A percentile compares a stretch with the other conserved stretches of the same genome.
phyloP scores from a whole-genome alignment of 2,329 filamentous ascomycete genomes.

The Sclerotinia trifoliorum region DNA sequence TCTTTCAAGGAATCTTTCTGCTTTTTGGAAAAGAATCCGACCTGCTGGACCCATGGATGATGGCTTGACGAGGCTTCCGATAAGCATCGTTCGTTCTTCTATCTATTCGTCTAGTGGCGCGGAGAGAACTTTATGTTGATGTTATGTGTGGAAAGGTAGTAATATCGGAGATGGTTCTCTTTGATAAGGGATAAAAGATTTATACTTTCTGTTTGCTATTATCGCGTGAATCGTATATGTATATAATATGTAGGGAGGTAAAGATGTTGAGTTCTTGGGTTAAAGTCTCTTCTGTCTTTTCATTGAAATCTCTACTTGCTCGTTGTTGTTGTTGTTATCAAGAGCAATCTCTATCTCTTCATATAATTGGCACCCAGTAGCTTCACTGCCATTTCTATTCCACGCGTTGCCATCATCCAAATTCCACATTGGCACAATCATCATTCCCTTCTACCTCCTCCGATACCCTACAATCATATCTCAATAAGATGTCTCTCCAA shows the following conservation, averaged over 20 bases:
- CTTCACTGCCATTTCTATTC: background rate
- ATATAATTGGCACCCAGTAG: background rate
- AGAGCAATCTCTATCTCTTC: background rate
- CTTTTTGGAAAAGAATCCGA: background rate
- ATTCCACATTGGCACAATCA: background rate
- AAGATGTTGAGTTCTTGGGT: background rate
- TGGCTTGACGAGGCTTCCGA: background rate
- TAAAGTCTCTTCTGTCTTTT: background rate
- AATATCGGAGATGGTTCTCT: background rate
- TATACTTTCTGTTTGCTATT: background rate
- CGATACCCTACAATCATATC: background rate
- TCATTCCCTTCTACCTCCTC: background rate
- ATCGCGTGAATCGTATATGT: background rate
- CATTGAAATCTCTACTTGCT: background rate
- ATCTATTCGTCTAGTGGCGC: background rate
- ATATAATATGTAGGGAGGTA: background rate
- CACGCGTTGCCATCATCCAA: too few species aligned
- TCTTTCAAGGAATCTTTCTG: background rate
- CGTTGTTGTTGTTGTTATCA: background rate
- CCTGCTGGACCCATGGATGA: background rate
- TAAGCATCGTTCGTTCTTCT: background rate
- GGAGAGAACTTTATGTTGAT: background rate
- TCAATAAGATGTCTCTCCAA: background rate
- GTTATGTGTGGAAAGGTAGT: background rate
- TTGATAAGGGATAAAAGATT: constrained; percentile 4